Percentiles rank a stretch among this genome's conserved stretches.
These are phyloP conservation scores for Ustilago bromivora DNA, from an alignment of 1,284 basidiomycete species.

Conservation along the genomic window DNA sequence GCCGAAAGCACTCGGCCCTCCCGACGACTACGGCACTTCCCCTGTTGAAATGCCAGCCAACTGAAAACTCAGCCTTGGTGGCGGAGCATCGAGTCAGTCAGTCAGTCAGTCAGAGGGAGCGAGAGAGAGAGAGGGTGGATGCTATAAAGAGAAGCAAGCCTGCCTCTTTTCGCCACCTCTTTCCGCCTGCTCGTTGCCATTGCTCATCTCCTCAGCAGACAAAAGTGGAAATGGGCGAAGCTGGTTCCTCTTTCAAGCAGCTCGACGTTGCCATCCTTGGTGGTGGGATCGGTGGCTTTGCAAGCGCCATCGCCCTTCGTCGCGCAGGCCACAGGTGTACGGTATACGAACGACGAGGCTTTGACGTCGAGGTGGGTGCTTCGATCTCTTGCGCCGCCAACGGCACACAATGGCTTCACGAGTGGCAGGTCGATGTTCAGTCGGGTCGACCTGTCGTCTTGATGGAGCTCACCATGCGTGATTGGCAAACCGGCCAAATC, in stretches of 20 bases:
- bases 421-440: constrained; percentile 43
- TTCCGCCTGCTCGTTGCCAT: too few relatives aligned
- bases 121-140: too few relatives aligned
- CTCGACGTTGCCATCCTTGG: constrained; percentile 51
- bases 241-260: constrained; percentile 41
- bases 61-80: too few relatives aligned
- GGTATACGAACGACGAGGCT: constrained; percentile 48
- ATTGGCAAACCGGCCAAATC: constrained; percentile 47
- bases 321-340: constrained; percentile 51
- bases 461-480: constrained; percentile 54
- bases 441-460: constrained; percentile 48
- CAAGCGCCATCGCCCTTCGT: constrained; percentile 43
- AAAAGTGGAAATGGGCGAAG: constrained; percentile 19
- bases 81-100: too few relatives aligned
- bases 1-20: too few relatives aligned
- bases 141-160: too few relatives aligned
- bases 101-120: too few relatives aligned
- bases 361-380: constrained; percentile 50
- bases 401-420: constrained; percentile 50
- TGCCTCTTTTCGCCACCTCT: too few relatives aligned
- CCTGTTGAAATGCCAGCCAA: too few relatives aligned
- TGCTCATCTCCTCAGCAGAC: too few relatives aligned
- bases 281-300: constrained; percentile 48
- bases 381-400: constrained; percentile 55
- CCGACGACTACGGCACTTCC: too few relatives aligned